Conservation (phyloP, 2,329 filamentous ascomycete species). For the Colletotrichum truncatum region DNA sequence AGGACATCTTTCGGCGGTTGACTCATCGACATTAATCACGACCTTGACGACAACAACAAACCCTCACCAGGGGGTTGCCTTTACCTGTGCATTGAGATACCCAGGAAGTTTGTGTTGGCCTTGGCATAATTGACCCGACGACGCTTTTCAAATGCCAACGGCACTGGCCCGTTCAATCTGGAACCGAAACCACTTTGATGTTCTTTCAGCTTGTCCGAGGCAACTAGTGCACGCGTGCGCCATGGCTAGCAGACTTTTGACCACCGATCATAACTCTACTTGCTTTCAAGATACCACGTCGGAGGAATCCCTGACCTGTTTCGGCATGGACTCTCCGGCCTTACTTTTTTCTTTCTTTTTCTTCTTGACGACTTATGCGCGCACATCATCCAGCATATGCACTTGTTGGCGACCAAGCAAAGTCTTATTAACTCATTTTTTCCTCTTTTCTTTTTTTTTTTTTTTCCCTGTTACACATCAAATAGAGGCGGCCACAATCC, state of each 20-base stretch:
- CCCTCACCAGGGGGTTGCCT: constrained; percentile 13
- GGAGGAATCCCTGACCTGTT: constrained; percentile 11
- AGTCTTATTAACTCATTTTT: constrained; percentile 13
- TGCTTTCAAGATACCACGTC: constrained; percentile 31
- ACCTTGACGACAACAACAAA: constrained; percentile 26
- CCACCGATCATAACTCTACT: constrained; percentile 25
- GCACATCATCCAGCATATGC: constrained; percentile 20
- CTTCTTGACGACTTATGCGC: constrained; percentile 18
- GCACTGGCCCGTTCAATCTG: neutral
- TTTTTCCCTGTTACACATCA: constrained; percentile 16
- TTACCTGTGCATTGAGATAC: constrained; percentile 28
- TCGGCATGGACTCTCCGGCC: constrained; percentile 15
- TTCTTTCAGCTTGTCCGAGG: neutral
- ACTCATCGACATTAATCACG: constrained; percentile 26
- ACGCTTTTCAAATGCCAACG: constrained; percentile 1
- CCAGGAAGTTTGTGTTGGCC: constrained; percentile 23
- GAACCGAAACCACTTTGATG: neutral
- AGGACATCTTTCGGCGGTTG: constrained; percentile 26
- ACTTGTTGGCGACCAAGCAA: constrained; percentile 22
- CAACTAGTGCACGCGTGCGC: neutral
- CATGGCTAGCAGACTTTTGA: constrained; percentile 19
- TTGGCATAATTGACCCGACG: constrained; percentile 10
- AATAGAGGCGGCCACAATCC: constrained; percentile 23
- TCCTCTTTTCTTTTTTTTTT: too few species aligned
- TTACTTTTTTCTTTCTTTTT: constrained; percentile 25